Evolutionary conservation across 1,284 basidiomycete species (phyloP), one percentile per base, ranked within the genome.

Genomic region (Volvariella surrecta): DNA sequence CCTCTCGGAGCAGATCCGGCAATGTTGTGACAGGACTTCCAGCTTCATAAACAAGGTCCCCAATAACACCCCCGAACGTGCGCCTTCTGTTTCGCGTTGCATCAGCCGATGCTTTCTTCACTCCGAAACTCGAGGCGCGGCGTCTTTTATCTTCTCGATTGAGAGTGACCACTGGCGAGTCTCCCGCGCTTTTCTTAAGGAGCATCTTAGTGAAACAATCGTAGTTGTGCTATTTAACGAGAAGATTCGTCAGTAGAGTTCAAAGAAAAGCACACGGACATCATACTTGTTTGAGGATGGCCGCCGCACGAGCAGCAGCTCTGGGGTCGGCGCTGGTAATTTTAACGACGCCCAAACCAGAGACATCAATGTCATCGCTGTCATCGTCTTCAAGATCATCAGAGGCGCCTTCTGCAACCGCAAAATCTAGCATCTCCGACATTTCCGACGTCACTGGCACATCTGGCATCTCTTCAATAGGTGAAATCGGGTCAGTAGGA

Each of bases 251-350:
- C 4, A 32, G n/a, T n/a, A n/a, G n/a, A n/a, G n/a, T n/a, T n/a
- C n/a, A n/a, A n/a, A n/a, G n/a, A 28, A 21, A 45, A 50, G 10
- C 40, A 28, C 39, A 37, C 13, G 4, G 39, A 42, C 31, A 17
- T 48, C 35, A 30, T 44, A 88, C 88, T 66, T 88, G 74, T 61
- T 87, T 89, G 49, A 94, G 67, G 49, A 94, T 91, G 0, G 90
- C 91, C 16, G 87, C 89, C n/a, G 89, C 90, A 39, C 87, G 68
- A 4, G 90, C 90, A 38, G 90, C 91, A 9, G 86, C 87, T 46
- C 72, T 70, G 0, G 90, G 87, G 58, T 93, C 85, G 10, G 76
- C 72, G 44, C 85, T 89, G 1, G 81, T 81, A 49, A 94, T 85
- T 62, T 89, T 84, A 49, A 94, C 67, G 3, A 79, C 52, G 11